Conservation (phyloP, 768 basidiomycete genomes). For the Podaxis pistillaris region DNA sequence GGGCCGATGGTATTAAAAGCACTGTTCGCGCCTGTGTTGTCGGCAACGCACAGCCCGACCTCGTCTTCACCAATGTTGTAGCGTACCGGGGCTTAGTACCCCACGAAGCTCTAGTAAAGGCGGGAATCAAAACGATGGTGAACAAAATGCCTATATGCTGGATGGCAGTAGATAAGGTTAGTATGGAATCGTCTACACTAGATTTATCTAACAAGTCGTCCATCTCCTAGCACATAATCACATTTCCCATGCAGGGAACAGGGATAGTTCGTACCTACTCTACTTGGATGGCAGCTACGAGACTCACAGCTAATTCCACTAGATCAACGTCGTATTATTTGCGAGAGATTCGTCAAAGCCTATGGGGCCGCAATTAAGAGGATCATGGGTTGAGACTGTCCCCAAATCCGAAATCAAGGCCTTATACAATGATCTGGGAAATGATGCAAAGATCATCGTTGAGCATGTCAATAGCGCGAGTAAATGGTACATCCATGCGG, state of each 20-base stretch:
- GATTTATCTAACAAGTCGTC: not conserved
- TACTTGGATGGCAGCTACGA: not conserved
- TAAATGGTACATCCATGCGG: slow-evolving; percentile 52
- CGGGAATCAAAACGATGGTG: slow-evolving; percentile 42
- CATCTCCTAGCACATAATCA: slow-evolving; percentile 47
- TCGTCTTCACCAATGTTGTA: slow-evolving; percentile 43
- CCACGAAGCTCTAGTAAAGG: slow-evolving; percentile 33
- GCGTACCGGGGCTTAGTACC: slow-evolving; percentile 51
- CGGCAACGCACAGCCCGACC: slow-evolving; percentile 22
- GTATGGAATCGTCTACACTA: slow-evolving; percentile 4
- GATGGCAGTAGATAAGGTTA: slow-evolving; percentile 44
- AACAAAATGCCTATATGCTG: slow-evolving; percentile 36
- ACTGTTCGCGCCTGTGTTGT: slow-evolving; percentile 36
- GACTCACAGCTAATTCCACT: slow-evolving; percentile 15
- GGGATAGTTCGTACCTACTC: slow-evolving; percentile 32
- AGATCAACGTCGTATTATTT: slow-evolving; percentile 18
- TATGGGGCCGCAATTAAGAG: slow-evolving; percentile 8
- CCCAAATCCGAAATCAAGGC: slow-evolving; percentile 42
- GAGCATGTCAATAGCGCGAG: slow-evolving; percentile 41
- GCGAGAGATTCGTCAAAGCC: slow-evolving; percentile 8
- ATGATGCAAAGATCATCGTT: slow-evolving; percentile 39
- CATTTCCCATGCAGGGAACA: slow-evolving; percentile 45
- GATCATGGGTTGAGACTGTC: slow-evolving; percentile 42
- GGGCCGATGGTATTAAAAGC: slow-evolving; percentile 56
- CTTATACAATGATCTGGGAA: slow-evolving; percentile 44